Conservation (phyloP, 768 basidiomycete species). For the Agrocybe praecox region DNA sequence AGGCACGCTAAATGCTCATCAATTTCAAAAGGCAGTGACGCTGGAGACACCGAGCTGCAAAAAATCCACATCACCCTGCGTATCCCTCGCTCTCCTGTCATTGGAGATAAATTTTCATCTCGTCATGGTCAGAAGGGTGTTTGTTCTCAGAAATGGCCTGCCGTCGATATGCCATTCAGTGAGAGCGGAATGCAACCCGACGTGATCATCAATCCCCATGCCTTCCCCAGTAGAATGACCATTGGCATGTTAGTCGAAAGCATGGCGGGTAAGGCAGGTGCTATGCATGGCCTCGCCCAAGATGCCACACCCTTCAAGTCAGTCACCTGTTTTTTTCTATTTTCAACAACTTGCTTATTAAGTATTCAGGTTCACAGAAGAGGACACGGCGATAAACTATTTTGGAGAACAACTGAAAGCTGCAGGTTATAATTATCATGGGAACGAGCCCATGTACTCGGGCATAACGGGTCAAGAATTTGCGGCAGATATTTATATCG, state of each 20-base stretch:
- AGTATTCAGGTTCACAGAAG: slow-evolving; percentile 80
- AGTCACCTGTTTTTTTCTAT: slow-evolving; percentile 26
- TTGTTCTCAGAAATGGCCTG: slow-evolving; percentile 99
- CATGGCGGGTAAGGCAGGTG: slow-evolving; percentile 98
- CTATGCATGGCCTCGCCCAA: slow-evolving; percentile 97
- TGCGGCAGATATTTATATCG: slow-evolving; percentile 97
- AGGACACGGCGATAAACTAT: slow-evolving; percentile 96
- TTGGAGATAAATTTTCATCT: slow-evolving; percentile 99
- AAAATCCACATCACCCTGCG: slow-evolving; percentile 93
- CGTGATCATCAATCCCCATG: slow-evolving; percentile 99
- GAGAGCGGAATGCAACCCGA: slow-evolving; percentile 99
- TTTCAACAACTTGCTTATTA: slow-evolving; percentile 6
- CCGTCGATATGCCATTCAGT: slow-evolving; percentile 97
- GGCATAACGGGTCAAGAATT: slow-evolving; percentile 99
- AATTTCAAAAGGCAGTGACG: slow-evolving; percentile 66
- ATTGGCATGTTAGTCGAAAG: slow-evolving; percentile 99
- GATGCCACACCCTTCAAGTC: slow-evolving; percentile 99
- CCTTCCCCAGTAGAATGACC: slow-evolving; percentile 99
- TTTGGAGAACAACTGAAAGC: slow-evolving; percentile 94
- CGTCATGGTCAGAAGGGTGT: slow-evolving; percentile 99
- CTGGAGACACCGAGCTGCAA: slow-evolving; percentile 85
- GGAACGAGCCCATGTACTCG: slow-evolving; percentile 99
- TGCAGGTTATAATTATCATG: slow-evolving; percentile 98
- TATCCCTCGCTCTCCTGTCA: slow-evolving; percentile 93
- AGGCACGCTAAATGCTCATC: background rate